phyloP scores from a whole-genome alignment of 805 yeast species.

The Spencermartinsiella europaea region DNA sequence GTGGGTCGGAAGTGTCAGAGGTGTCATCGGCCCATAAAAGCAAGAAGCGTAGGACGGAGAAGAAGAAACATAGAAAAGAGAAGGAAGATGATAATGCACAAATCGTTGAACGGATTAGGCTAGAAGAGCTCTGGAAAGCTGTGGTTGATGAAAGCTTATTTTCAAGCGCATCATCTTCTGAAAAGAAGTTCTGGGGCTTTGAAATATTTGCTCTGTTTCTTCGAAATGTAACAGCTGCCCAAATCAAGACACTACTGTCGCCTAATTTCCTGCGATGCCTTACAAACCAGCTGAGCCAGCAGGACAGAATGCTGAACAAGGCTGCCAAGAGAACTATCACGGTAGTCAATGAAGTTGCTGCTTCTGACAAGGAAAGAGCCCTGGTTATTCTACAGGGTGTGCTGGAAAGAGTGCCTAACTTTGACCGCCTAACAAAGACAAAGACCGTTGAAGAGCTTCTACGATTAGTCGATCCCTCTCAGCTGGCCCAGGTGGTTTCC shows the following conservation, averaged over 20 bases:
- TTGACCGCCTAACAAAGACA: conserved; percentile 72
- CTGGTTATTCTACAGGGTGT: conserved; percentile 33
- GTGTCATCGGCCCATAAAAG: conserved; percentile 35
- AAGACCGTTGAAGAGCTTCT: conserved; percentile 53
- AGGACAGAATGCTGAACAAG: conserved; percentile 60
- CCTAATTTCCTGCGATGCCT: conserved; percentile 63
- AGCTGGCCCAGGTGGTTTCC: conserved; percentile 23
- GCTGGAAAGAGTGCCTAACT: conserved; percentile 42
- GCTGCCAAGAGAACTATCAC: conserved; percentile 52
- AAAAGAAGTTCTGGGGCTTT: conserved; percentile 82
- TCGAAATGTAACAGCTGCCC: conserved; percentile 23
- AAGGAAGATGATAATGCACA: conserved; percentile 25
- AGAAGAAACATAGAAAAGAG: conserved; percentile 27
- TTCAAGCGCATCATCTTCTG: conserved; percentile 70
- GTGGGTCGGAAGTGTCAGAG: conserved; percentile 21
- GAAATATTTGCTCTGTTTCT: conserved; percentile 57
- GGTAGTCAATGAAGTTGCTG: conserved; percentile 37
- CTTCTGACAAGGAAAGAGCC: conserved; percentile 34
- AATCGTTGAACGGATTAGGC: conserved; percentile 26
- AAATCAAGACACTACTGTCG: conserved; percentile 24
- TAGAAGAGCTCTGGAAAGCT: conserved; percentile 71
- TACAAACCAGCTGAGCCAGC: conserved; percentile 68
- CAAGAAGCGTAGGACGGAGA: conserved; percentile 2
- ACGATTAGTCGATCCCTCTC: conserved; percentile 7
- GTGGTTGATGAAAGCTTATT: conserved; percentile 79